Evolutionary conservation across 2,329 filamentous ascomycete species (phyloP), one percentile per base, ranked within the genome.

Genomic region (Colletotrichum shisoi): DNA sequence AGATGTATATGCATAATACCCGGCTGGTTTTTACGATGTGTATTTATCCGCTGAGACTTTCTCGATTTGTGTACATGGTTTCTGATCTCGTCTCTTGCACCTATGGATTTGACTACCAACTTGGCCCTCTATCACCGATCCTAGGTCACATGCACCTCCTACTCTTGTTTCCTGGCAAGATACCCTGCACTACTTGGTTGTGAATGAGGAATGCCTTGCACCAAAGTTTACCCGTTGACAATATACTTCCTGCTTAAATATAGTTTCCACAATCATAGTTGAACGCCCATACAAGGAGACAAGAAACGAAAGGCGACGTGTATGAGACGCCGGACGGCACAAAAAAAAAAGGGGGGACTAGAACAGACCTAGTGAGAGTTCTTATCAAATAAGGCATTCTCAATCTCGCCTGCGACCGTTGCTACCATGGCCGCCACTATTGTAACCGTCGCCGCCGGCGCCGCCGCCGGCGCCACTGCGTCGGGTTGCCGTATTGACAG

Each of bases 401-500:
- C 39, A 57, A 4, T 52, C 53, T 27, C 60, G 60, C 49, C 24
- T 61, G 13, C 60, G 46, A 19, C 61, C 40, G 13, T 48, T 19
- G 21, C 54, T 63, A 9, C 49, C 13, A 11, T 49, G 56, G n/a
- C 45, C 57, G 11, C 54, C 24, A 39, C 54, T 63, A 6, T 42
- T 15, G 13, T 49, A 44, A 27, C 45, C 57, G 3, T 21, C n/a
- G 6, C 48, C 61, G 15, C 45, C 57, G 3, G 15, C n/a, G 6
- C 48, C 61, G 15, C 53, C 24, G 17, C 58, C 40, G 31, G 31
- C 39, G 24, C 46, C 48, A 17, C 39, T 40, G 19, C 48, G 54
- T 13, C 49, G 61, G 24, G 45, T 67, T 12, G 60, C 60, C 17
- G 45, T 67, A 6, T 67, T 67, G 4, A 67, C 64, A 3, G 64